These are phyloP conservation scores for Backusella tuberculispora DNA, from an alignment of 192 early-diverging fungal genomes.

Conservation along the genomic window DNA sequence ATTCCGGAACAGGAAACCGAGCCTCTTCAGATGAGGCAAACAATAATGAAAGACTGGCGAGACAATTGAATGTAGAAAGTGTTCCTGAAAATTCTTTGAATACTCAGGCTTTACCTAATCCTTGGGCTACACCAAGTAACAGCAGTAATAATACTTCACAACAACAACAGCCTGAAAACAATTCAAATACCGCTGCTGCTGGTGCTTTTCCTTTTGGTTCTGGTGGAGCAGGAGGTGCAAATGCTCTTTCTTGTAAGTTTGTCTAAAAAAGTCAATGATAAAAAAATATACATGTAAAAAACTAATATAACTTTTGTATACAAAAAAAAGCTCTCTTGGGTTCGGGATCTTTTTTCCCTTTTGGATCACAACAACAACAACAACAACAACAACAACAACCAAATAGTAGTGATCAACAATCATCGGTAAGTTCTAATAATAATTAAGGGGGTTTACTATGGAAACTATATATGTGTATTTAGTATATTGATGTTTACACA, in stretches of 20 bases:
- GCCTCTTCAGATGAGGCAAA: conserved; percentile 51
- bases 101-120: conserved; percentile 59
- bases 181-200: conserved; percentile 29
- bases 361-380: background rate
- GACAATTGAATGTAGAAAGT: conserved; percentile 56
- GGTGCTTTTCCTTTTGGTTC: background rate
- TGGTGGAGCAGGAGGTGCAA: background rate
- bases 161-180: background rate
- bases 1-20: conserved; percentile 28
- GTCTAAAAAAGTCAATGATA: background rate
- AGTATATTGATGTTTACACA: background rate
- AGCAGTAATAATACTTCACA: conserved; percentile 14
- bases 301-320: background rate
- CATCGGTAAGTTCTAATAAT: conserved; percentile 13
- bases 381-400: background rate
- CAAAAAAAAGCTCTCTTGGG: background rate
- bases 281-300: no score
- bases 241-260: conserved; percentile 13
- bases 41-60: conserved; percentile 52
- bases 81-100: conserved; percentile 56
- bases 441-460: background rate
- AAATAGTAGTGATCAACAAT: background rate
- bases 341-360: background rate
- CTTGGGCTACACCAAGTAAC: conserved; percentile 51
- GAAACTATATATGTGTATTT: background rate